phyloP scores from a whole-genome alignment of 345 rosid genomes.

The Moringa oleifera region DNA sequence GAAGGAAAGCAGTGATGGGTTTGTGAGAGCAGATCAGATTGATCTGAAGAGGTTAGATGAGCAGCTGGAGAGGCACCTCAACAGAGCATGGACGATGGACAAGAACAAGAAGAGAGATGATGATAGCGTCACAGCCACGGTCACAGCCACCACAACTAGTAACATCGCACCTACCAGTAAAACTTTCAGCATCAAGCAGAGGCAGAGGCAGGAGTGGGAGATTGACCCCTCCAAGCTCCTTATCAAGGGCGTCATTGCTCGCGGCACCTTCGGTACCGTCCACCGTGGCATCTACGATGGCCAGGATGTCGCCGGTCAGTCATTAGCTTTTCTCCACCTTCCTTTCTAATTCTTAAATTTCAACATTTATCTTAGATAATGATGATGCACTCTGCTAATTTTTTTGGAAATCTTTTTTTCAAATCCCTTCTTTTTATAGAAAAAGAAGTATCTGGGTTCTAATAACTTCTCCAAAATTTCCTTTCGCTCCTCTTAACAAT shows the following conservation, averaged over 20 bases:
- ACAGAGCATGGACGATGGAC: constrained; percentile 60
- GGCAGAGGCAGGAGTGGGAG: constrained; percentile 84
- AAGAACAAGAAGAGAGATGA: constrained; percentile 43
- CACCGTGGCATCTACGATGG: constrained; percentile 93
- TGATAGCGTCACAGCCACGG: constrained; percentile 15
- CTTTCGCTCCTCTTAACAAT: no score
- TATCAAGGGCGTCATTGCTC: constrained; percentile 83
- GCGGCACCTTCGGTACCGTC: constrained; percentile 96
- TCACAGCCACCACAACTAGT: constrained; percentile 8
- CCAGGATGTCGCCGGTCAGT: constrained; percentile 91
- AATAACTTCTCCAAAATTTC: no score
- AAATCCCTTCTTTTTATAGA: no score
- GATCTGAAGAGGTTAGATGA: constrained; percentile 95
- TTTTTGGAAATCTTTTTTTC: no score
- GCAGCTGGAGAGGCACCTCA: constrained; percentile 84
- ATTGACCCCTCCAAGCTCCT: constrained; percentile 86
- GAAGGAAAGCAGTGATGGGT: constrained; percentile 77
- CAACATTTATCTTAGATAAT: neutral
- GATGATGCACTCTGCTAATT: no score
- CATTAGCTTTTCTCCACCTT: neutral
- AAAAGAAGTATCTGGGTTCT: no score
- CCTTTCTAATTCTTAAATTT: neutral
- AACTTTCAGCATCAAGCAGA: constrained; percentile 9
- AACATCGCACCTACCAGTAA: constrained; percentile 1
- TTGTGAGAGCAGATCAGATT: constrained; percentile 95